Percentiles rank a stretch among this genome's conserved stretches.
Conservation (phyloP, 2,329 filamentous ascomycete species). For the Aureobasidium sp. region DNA sequence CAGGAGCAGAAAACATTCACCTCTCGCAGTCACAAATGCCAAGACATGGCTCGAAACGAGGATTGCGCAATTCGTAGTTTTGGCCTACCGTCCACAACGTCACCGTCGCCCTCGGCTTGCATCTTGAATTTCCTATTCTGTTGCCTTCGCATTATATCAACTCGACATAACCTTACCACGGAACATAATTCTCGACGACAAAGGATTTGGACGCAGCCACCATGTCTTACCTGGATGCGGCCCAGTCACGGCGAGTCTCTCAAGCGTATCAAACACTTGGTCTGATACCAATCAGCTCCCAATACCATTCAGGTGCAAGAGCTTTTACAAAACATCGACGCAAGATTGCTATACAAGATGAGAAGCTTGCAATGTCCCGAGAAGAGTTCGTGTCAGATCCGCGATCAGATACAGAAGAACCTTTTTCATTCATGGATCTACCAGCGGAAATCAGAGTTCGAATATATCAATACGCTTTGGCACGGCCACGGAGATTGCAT, state of each 20-base stretch:
- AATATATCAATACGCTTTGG: slow-evolving; percentile 3
- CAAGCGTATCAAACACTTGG: neutral
- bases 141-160: neutral
- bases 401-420: neutral
- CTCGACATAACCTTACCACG: neutral
- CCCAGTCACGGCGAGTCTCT: neutral
- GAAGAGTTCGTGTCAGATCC: neutral
- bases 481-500: neutral
- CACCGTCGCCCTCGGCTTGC: neutral
- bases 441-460: slow-evolving; percentile 3
- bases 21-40: neutral
- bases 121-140: neutral
- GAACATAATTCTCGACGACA: neutral
- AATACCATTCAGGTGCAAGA: neutral
- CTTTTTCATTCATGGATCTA: neutral
- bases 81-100: neutral
- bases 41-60: neutral
- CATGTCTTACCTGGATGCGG: slow-evolving; percentile 3
- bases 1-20: neutral
- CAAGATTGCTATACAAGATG: neutral
- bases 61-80: neutral
- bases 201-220: neutral
- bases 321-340: slow-evolving; percentile 1
- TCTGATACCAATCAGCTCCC: neutral
- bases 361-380: neutral